Evolutionary conservation across 2,329 filamentous ascomycete genomes (phyloP).

Genomic region (Pochonia chlamydosporia): DNA sequence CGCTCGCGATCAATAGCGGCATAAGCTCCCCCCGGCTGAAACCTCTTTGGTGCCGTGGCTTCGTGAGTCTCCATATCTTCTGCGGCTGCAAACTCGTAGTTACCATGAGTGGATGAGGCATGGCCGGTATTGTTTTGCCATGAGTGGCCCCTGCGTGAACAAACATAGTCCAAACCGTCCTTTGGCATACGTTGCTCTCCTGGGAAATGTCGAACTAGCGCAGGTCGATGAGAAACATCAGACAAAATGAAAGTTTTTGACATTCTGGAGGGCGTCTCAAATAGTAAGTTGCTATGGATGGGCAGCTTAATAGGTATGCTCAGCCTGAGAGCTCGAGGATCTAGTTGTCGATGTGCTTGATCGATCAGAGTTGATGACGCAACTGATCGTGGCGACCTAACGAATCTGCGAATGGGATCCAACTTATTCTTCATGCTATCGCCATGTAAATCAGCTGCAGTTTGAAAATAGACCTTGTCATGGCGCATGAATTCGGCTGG

Average conservation of each 20-base stretch:
- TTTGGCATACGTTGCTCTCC: slow-evolving; percentile 38
- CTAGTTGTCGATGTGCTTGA: slow-evolving; percentile 28
- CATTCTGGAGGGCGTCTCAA: slow-evolving; percentile 21
- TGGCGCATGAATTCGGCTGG: slow-evolving; percentile 40
- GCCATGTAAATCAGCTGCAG: slow-evolving; percentile 41
- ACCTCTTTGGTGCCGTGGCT: slow-evolving; percentile 41
- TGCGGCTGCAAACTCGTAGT: slow-evolving; percentile 31
- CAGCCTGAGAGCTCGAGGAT: slow-evolving; percentile 35
- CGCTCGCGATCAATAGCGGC: slow-evolving; percentile 44
- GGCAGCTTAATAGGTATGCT: slow-evolving; percentile 40
- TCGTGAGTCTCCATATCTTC: slow-evolving; percentile 47
- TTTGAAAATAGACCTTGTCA: slow-evolving; percentile 42
- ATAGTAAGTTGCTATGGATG: slow-evolving; percentile 31
- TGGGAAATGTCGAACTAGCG: slow-evolving; percentile 33
- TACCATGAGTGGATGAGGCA: slow-evolving; percentile 37
- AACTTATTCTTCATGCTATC: slow-evolving; percentile 50
- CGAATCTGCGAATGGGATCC: slow-evolving; percentile 38
- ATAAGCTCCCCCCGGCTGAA: slow-evolving; percentile 43
- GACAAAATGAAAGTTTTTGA: slow-evolving; percentile 43
- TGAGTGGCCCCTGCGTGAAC: slow-evolving; percentile 38
- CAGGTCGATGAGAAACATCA: slow-evolving; percentile 39
- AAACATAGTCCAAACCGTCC: slow-evolving; percentile 40
- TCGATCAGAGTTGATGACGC: slow-evolving; percentile 38
- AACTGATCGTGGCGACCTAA: slow-evolving; percentile 39
- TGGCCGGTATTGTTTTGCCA: slow-evolving; percentile 49